Evolutionary conservation across 2,329 filamentous ascomycete species (phyloP), one percentile per base, ranked within the genome.

Genomic region (Epichloe baconii): DNA sequence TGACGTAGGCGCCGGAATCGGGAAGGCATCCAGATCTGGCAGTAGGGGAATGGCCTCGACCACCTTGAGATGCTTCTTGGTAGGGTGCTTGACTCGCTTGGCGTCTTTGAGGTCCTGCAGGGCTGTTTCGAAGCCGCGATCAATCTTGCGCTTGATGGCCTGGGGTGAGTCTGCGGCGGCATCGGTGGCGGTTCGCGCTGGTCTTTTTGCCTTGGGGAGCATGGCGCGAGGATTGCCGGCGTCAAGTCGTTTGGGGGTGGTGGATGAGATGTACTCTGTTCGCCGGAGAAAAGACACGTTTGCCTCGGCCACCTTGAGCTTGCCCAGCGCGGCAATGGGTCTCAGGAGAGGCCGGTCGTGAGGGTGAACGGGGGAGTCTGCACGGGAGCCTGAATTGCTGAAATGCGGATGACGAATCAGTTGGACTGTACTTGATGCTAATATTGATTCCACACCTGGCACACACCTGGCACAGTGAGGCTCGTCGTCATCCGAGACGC

Each of bases 211-310:
- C 52, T 66, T 67, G 42, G 66, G 55, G 31, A 69, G 56, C 23
- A 66, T 59, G 19, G 60, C 65, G 50, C 62, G 64, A 61, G 72
- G 65, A 38, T 76, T 70, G 47, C 76, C 66, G 34, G 71, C 71
- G 14, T 69, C 65, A 46, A 61, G 58, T 54, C 76, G 76, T 62
- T 79, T 80, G 5, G 72, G 64, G 34, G 70, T 71, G 21, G 72
- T 70, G 3, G 78, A 79, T 11, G 86, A 87, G 62, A 95, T 96
- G 71, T 97, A 97, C 68, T 98, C 93, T 51, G 93, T 97, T 61
- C 91, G 82, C 52, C 93, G 88, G 58, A 98, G 78, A 77, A 98
- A 98, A 56, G 88, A 95, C 50, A 95, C 88, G 56, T 85, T 83
- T 17, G 84, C 76, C 55, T 88, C 85, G 55, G 80, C 80, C 42